Base-by-base conservation (phyloP, 164 flowering plant species). In the Dillenia suffruticosa region DNA sequence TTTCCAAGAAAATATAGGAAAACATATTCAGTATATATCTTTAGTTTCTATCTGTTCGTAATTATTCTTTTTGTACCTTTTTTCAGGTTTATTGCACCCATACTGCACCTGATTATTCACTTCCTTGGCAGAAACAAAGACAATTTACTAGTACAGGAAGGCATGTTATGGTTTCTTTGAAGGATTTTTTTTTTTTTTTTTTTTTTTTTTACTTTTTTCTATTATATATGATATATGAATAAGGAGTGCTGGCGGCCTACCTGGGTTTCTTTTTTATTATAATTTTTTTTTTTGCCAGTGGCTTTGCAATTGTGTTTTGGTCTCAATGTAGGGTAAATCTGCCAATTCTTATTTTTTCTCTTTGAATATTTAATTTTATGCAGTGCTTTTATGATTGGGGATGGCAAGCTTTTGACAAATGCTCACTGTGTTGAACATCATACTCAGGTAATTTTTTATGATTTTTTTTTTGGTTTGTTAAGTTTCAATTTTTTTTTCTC, bases 121-220 rank as follows among this genome's bases (percentile, higher is more conserved):
- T 95, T 47, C 99, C 99, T 26, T 95, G 99, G 99, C 99, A 95
- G 75, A 91, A 89, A 63, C 97, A 88, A 80, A 83, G 97, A 66
- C 97, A 95, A 61, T 89, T 54, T 71, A 88, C 96, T 58, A 91
- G 97, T 77, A 92, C 99, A 24, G 99, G 97, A 68, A 94, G 97
- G 99, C 73, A 84, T 67, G 80, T 63, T 45, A 52, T 46, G 9
- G 59, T 57, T 54, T 64, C 45, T 47, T 16, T 49, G 45, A 54
- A 49, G 24, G 6, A 57, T 46, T 63, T 47, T 59, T 51, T 51
- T 46, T 24, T 68, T 49, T 57, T 16, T 63, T 53, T 61, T n/a
- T 49, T 44, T 46, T 44, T 61, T 40, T 10, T 50, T 16, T 22
- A 57, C 46, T 63, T 47, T 47, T 51, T 51, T 46, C 32, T 16